Conservation (phyloP, 805 yeast species). For the Saturnispora ahearnii region DNA sequence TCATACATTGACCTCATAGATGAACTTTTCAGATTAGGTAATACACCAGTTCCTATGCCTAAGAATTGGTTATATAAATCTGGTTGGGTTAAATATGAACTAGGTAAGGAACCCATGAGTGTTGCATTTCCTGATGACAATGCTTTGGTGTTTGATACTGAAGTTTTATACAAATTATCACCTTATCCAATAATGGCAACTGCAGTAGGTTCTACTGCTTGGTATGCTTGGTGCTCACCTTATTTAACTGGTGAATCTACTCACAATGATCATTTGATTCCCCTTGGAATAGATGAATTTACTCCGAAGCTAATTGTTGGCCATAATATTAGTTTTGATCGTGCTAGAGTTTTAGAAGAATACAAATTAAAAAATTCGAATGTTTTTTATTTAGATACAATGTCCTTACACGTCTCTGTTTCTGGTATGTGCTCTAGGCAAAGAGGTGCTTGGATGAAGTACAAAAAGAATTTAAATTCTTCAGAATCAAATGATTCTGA, state of each 20-base stretch:
- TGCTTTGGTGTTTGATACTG: conserved; percentile 80
- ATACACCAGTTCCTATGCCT: conserved; percentile 34
- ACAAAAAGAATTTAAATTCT: conserved; percentile 33
- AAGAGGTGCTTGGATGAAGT: conserved; percentile 65
- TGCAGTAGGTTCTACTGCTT: conserved; percentile 66
- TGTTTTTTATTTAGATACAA: conserved; percentile 80
- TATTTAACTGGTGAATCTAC: conserved; percentile 49
- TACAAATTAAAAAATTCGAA: conserved; percentile 58
- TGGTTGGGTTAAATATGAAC: conserved; percentile 78
- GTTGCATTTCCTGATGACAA: conserved; percentile 69
- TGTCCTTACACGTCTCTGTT: conserved; percentile 85
- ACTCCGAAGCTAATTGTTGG: conserved; percentile 55
- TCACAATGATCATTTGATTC: conserved; percentile 57
- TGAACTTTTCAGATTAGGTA: conserved; percentile 31
- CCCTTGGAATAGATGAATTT: conserved; percentile 43
- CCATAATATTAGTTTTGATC: conserved; percentile 83
- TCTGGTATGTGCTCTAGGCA: conserved; percentile 92
- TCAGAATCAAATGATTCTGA: conserved; percentile 14
- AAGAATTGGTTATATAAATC: conserved; percentile 45
- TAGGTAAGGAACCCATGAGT: conserved; percentile 40
- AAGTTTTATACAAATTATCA: conserved; percentile 67
- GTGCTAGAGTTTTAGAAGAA: conserved; percentile 81
- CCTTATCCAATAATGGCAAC: conserved; percentile 73
- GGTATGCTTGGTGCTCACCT: conserved; percentile 97
- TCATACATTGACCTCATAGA: conserved; percentile 51